phyloP scores from a whole-genome alignment of 257 asterid species.

The Paraleonurus japonicus region DNA sequence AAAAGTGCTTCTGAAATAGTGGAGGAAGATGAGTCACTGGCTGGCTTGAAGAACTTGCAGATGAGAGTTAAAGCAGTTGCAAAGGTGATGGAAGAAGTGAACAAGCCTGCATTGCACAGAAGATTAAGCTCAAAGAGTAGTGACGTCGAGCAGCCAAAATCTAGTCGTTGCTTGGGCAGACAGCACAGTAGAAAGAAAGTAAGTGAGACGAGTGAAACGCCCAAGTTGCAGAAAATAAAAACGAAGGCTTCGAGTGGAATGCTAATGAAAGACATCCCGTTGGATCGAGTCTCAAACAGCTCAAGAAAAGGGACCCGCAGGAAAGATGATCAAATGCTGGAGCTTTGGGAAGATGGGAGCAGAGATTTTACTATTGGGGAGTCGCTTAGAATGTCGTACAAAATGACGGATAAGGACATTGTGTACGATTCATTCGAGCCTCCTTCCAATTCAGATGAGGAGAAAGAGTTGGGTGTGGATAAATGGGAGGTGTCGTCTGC shows the following conservation, averaged over 20 bases:
- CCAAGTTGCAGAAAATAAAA: constrained; percentile 53
- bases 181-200: constrained; percentile 41
- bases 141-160: constrained; percentile 52
- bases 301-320: constrained; percentile 37
- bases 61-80: constrained; percentile 58
- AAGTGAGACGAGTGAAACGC: constrained; percentile 37
- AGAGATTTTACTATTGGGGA: constrained; percentile 44
- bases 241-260: constrained; percentile 48
- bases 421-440: constrained; percentile 46
- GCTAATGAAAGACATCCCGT: constrained; percentile 76
- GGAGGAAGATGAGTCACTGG: constrained; percentile 37
- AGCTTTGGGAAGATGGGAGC: constrained; percentile 69
- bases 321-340: constrained; percentile 82
- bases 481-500: constrained; percentile 44
- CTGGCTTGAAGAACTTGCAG: constrained; percentile 56
- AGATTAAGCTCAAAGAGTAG: constrained; percentile 29
- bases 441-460: constrained; percentile 61
- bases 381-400: constrained; percentile 39
- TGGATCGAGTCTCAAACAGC: constrained; percentile 62
- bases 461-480: constrained; percentile 66
- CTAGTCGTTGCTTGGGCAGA: constrained; percentile 43
- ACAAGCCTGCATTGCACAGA: constrained; percentile 36
- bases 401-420: constrained; percentile 43
- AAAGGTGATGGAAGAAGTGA: constrained; percentile 53
- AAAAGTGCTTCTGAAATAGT: constrained; percentile 28